phyloP scores from a whole-genome alignment of 345 rosid genomes.

The Ailanthus altissimus region DNA sequence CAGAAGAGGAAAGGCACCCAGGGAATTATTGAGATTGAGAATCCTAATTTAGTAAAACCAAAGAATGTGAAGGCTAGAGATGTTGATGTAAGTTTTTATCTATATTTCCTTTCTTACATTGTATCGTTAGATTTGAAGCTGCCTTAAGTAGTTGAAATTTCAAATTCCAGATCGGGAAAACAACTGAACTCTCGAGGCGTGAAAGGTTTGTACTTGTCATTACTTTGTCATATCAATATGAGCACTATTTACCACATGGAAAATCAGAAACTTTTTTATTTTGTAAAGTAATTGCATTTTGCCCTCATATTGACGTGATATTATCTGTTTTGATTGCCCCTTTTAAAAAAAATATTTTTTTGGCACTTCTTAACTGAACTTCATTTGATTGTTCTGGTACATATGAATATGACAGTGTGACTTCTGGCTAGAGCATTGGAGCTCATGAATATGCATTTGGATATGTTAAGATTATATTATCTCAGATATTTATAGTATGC shows the following conservation, averaged over 20 bases:
- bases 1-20: constrained; percentile 85
- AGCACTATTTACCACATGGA: neutral
- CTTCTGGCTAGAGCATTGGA: neutral
- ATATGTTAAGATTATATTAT: neutral
- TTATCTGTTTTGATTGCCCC: neutral
- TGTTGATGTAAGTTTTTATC: constrained; percentile 59
- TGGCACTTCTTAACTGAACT: neutral
- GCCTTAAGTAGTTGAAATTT: neutral
- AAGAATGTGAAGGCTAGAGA: constrained; percentile 68
- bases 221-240: constrained; percentile 12
- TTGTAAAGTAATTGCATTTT: neutral
- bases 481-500: neutral
- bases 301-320: neutral
- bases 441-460: neutral
- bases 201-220: constrained; percentile 65
- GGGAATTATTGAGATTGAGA: constrained; percentile 80
- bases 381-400: neutral
- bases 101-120: neutral
- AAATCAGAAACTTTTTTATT: neutral
- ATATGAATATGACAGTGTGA: neutral
- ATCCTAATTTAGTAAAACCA: constrained; percentile 76
- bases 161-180: constrained; percentile 59
- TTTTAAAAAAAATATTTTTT: neutral
- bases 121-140: neutral
- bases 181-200: constrained; percentile 94